A percentile compares a stretch with the other conserved stretches of the same genome.
These are phyloP conservation scores for Glycine latifolia DNA, from an alignment of 306 rosid genomes.

Conservation along the genomic window DNA sequence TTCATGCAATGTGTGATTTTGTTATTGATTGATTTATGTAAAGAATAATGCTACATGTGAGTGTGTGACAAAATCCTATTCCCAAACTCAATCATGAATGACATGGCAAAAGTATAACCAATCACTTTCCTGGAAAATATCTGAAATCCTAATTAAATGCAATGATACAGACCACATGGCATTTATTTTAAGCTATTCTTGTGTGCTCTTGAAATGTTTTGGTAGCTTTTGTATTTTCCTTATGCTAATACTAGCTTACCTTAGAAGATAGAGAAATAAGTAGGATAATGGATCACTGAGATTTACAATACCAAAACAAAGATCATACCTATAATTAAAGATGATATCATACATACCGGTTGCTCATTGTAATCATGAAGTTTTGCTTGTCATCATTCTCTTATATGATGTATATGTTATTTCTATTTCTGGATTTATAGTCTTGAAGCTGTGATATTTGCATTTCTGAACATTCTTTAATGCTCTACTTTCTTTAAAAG, in stretches of 20 bases:
- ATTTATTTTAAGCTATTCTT: conserved; percentile 11
- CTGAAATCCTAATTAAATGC: neutral
- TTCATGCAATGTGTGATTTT: conserved; percentile 23
- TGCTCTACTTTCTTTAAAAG: conserved; percentile 54
- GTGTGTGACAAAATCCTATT: conserved; percentile 14
- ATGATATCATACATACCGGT: conserved; percentile 14
- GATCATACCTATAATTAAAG: conserved; percentile 32
- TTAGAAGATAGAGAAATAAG: conserved; percentile 18
- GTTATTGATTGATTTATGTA: conserved; percentile 10
- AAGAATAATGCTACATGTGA: conserved; percentile 6
- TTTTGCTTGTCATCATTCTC: conserved; percentile 38
- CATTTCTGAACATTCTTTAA: conserved; percentile 38
- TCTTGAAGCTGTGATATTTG: conserved; percentile 37
- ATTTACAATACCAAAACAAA: conserved; percentile 12
- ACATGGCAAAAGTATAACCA: neutral
- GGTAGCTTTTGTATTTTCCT: conserved; percentile 11
- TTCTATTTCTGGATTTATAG: conserved; percentile 34
- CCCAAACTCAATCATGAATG: neutral
- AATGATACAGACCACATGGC: neutral
- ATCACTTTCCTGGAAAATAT: neutral
- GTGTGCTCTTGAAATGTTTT: neutral
- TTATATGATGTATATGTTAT: conserved; percentile 25
- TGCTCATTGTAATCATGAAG: conserved; percentile 11
- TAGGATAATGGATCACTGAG: neutral
- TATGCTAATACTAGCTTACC: conserved; percentile 16